Evolutionary conservation across 2,329 filamentous ascomycete genomes (phyloP).

Genomic region (Zarea fungicola): DNA sequence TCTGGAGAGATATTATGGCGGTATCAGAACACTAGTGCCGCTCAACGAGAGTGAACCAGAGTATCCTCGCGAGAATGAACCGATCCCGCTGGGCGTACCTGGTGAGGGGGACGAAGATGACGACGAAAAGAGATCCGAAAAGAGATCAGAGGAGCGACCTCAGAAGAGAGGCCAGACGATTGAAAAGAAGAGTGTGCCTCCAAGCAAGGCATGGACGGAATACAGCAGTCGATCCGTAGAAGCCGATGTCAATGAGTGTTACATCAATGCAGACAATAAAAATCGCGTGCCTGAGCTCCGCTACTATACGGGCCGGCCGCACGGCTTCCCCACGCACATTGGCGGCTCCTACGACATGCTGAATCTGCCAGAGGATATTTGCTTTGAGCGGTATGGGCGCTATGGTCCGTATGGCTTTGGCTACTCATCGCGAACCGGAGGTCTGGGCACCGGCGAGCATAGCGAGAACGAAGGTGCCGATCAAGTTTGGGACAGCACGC

Average conservation of each 20-base stretch:
- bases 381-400: constrained; percentile 87
- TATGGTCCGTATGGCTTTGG: constrained; percentile 87
- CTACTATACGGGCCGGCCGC: constrained; percentile 71
- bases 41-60: constrained; percentile 67
- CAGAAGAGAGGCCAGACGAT: constrained; percentile 13
- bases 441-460: constrained; percentile 77
- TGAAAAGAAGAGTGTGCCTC: constrained; percentile 19
- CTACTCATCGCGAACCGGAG: constrained; percentile 73
- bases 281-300: constrained; percentile 64
- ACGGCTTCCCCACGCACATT: constrained; percentile 77
- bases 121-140: neutral
- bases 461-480: constrained; percentile 79
- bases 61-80: constrained; percentile 66
- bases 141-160: constrained; percentile 16
- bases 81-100: constrained; percentile 22
- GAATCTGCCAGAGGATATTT: constrained; percentile 75
- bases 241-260: constrained; percentile 64
- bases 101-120: neutral
- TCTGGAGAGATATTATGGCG: constrained; percentile 83
- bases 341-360: constrained; percentile 84
- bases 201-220: constrained; percentile 31
- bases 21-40: constrained; percentile 66
- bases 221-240: constrained; percentile 38
- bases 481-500: constrained; percentile 65
- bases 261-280: constrained; percentile 62